Conservation (phyloP, 768 basidiomycete species). For the Serendipita sp. region DNA sequence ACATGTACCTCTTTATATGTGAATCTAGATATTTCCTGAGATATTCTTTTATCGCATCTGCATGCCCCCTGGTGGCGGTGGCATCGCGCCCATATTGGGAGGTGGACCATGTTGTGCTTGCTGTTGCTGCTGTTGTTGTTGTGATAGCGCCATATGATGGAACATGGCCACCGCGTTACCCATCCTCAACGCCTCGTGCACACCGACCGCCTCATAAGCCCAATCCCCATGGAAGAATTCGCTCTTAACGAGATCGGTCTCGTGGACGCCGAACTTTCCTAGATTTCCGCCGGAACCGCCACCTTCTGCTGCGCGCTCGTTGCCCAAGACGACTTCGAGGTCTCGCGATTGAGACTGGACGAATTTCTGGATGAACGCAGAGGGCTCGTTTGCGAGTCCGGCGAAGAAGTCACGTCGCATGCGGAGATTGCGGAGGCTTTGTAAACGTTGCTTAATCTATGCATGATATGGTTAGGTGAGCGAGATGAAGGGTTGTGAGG, state of each 20-base stretch:
- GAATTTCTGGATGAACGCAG: slow-evolving; percentile 77
- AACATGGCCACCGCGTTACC: slow-evolving; percentile 21
- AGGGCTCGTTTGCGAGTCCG: slow-evolving; percentile 63
- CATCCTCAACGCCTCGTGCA: slow-evolving; percentile 66
- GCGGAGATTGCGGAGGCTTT: slow-evolving; percentile 74
- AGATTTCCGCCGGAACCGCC: slow-evolving; percentile 27
- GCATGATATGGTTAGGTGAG: background rate
- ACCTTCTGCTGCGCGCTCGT: slow-evolving; percentile 36
- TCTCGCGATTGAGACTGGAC: slow-evolving; percentile 84
- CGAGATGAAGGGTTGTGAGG: background rate
- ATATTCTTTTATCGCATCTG: background rate
- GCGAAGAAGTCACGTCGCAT: slow-evolving; percentile 75
- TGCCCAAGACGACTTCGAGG: slow-evolving; percentile 75
- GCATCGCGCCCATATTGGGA: background rate
- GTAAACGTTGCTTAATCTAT: slow-evolving; percentile 68
- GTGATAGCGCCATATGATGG: background rate
- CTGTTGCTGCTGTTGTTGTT: background rate
- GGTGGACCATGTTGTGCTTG: background rate
- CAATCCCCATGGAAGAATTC: slow-evolving; percentile 54
- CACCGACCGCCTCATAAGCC: slow-evolving; percentile 51
- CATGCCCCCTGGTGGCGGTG: background rate
- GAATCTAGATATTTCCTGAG: background rate
- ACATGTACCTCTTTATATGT: slow-evolving; percentile 20
- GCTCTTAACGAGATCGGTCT: slow-evolving; percentile 73
- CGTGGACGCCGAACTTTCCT: slow-evolving; percentile 51